A percentile compares a stretch with the other conserved stretches of the same genome.
These are phyloP conservation scores for Tympanopsis confertula DNA, from an alignment of 2,329 filamentous ascomycete species.

Conservation along the genomic window DNA sequence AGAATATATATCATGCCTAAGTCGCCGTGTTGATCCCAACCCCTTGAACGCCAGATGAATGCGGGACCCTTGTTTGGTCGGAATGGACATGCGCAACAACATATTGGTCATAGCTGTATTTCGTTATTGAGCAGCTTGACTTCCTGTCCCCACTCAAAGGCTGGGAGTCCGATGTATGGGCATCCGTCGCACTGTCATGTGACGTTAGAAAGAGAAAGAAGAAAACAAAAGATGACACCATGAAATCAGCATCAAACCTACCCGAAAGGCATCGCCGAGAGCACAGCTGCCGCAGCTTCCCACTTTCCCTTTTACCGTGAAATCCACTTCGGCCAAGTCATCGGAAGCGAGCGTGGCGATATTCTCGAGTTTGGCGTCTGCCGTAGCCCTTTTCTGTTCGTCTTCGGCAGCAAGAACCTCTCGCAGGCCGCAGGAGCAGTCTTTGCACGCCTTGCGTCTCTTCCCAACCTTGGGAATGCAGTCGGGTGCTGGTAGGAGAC, in stretches of 20 bases:
- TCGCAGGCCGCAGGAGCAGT: constrained; percentile 90
- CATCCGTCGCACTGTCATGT: constrained; percentile 46
- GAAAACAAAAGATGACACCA: constrained; percentile 7
- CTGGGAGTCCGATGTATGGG: constrained; percentile 82
- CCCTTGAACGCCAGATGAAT: too few species aligned
- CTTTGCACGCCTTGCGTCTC: constrained; percentile 87
- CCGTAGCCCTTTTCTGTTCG: constrained; percentile 47
- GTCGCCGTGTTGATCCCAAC: too few species aligned
- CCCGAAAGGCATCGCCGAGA: constrained; percentile 74
- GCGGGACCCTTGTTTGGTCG: too few species aligned
- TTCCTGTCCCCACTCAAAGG: constrained; percentile 95
- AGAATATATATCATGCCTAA: too few species aligned
- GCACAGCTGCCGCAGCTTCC: constrained; percentile 92
- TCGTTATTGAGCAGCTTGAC: constrained; percentile 78
- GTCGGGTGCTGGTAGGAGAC: constrained; percentile 50
- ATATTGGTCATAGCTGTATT: constrained; percentile 68
- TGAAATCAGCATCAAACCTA: background rate
- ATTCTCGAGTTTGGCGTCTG: constrained; percentile 32
- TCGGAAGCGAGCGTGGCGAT: constrained; percentile 50
- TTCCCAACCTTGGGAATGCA: constrained; percentile 76
- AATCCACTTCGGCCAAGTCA: constrained; percentile 84
- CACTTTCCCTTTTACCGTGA: constrained; percentile 93
- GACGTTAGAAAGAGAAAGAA: constrained; percentile 24
- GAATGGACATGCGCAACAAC: too few species aligned
- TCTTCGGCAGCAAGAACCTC: constrained; percentile 79